Percentiles rank a stretch among this genome's conserved stretches.
Conservation (phyloP, 78 protist species). For the Speleostelium caveatum region DNA sequence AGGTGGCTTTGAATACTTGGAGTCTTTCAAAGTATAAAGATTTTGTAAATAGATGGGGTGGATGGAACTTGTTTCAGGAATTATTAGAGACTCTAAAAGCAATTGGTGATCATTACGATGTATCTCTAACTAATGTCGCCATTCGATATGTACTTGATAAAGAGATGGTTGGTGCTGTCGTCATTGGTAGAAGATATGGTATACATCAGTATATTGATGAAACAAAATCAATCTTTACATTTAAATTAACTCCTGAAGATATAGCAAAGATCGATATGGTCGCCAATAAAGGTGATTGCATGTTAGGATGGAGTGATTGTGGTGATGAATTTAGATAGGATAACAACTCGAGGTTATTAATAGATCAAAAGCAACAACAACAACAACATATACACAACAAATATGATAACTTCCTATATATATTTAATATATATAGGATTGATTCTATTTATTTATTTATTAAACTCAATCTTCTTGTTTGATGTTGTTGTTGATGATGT, state of each 20-base stretch:
- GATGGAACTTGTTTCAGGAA: constrained; percentile 65
- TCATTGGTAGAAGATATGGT: constrained; percentile 68
- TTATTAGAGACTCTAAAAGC: constrained; percentile 32
- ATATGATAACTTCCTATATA: too few species aligned
- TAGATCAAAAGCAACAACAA: too few species aligned
- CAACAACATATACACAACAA: too few species aligned
- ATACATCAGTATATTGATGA: constrained; percentile 55
- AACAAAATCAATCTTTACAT: constrained; percentile 22
- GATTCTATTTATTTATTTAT: too few species aligned
- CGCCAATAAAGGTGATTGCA: constrained; percentile 49
- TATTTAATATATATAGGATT: too few species aligned
- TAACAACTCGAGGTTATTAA: too few species aligned
- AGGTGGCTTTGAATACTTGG: constrained; percentile 63
- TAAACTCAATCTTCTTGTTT: too few species aligned
- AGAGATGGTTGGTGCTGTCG: constrained; percentile 32
- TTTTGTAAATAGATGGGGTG: constrained; percentile 69
- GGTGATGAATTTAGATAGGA: not conserved
- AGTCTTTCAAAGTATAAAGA: constrained; percentile 55
- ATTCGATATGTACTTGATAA: constrained; percentile 42
- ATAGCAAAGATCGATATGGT: constrained; percentile 4
- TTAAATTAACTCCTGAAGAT: constrained; percentile 35
- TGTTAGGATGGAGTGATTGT: constrained; percentile 69
- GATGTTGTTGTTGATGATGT: too few species aligned
- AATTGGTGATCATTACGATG: constrained; percentile 45
- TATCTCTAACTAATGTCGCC: constrained; percentile 37